Evolutionary conservation across 164 flowering plant genomes (phyloP).

Genomic region (Magnolia kwangsiensis): DNA sequence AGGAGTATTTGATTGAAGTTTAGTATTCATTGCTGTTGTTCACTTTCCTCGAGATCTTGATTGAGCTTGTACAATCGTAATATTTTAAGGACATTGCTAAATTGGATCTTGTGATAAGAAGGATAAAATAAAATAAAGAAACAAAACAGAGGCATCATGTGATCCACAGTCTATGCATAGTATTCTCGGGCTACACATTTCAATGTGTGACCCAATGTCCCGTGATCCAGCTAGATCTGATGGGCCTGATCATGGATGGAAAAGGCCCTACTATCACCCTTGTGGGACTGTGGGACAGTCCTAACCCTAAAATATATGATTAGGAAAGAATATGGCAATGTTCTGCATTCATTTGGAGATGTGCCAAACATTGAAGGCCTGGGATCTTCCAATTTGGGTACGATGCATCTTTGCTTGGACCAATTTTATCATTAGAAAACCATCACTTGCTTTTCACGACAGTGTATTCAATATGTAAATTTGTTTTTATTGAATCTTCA

Average conservation of each 20-base stretch:
- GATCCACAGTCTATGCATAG: not conserved
- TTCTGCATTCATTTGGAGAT: not conserved
- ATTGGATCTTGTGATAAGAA: not conserved
- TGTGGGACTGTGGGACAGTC: too few relatives aligned
- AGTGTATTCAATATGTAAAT: too few relatives aligned
- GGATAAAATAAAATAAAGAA: not conserved
- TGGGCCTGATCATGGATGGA: too few relatives aligned
- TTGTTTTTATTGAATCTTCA: too few relatives aligned
- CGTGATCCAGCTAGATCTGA: too few relatives aligned
- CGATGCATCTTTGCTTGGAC: not conserved
- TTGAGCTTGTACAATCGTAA: not conserved
- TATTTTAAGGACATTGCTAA: not conserved
- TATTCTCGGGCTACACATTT: not conserved
- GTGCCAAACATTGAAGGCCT: not conserved
- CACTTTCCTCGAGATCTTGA: not conserved
- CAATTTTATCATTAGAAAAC: not conserved
- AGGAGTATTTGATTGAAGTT: not conserved
- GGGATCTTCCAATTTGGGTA: not conserved
- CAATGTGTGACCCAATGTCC: too few relatives aligned
- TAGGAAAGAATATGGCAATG: not conserved
- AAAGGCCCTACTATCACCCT: too few relatives aligned
- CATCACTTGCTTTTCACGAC: too few relatives aligned
- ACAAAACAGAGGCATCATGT: not conserved
- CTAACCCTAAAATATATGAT: too few relatives aligned
- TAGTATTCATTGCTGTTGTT: not conserved